Evolutionary conservation across 2,329 filamentous ascomycete species (phyloP).

Genomic region (Ophiognomonia clavigignenti-juglandacearum): DNA sequence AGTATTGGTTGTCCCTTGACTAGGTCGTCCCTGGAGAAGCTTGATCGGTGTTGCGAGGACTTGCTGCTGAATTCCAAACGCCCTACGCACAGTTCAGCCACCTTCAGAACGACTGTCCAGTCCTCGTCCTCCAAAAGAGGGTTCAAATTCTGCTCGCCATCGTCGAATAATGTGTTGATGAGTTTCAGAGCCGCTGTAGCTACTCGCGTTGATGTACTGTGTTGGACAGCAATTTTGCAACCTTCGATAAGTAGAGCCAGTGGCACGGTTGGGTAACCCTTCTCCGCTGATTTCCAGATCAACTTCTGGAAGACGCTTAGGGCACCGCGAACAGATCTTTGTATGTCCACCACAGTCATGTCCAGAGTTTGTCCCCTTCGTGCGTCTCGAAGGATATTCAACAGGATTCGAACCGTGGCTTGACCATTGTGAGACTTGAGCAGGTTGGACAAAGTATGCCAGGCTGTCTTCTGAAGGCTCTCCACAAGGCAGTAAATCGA

Average conservation of each 20-base stretch:
- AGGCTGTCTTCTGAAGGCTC: conserved; percentile 57
- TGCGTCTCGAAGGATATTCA: conserved; percentile 54
- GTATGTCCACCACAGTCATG: conserved; percentile 45
- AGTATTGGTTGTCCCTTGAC: conserved; percentile 32
- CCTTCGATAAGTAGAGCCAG: conserved; percentile 56
- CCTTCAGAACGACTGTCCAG: conserved; percentile 57
- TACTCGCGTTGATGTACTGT: conserved; percentile 37
- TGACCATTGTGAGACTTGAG: conserved; percentile 71
- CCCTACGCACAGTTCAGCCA: conserved; percentile 49
- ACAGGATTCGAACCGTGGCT: conserved; percentile 59
- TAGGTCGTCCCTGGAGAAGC: conserved; percentile 21
- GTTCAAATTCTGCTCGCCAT: conserved; percentile 47
- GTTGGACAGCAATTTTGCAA: conserved; percentile 44
- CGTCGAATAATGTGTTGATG: conserved; percentile 52
- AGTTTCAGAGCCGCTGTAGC: conserved; percentile 43
- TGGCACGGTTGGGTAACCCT: conserved; percentile 56
- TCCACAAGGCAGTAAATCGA: conserved; percentile 65
- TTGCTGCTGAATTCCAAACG: conserved; percentile 3
- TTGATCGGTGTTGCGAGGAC: conserved; percentile 2
- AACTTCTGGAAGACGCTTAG: conserved; percentile 60
- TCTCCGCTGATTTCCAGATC: conserved; percentile 52
- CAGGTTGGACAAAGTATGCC: conserved; percentile 66
- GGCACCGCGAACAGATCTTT: conserved; percentile 56
- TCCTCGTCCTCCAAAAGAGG: conserved; percentile 59
- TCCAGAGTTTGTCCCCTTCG: conserved; percentile 37